Percentiles rank a stretch among this genome's conserved stretches.
Evolutionary conservation across 345 rosid genomes (phyloP).

Genomic region (Turritis glabra): DNA sequence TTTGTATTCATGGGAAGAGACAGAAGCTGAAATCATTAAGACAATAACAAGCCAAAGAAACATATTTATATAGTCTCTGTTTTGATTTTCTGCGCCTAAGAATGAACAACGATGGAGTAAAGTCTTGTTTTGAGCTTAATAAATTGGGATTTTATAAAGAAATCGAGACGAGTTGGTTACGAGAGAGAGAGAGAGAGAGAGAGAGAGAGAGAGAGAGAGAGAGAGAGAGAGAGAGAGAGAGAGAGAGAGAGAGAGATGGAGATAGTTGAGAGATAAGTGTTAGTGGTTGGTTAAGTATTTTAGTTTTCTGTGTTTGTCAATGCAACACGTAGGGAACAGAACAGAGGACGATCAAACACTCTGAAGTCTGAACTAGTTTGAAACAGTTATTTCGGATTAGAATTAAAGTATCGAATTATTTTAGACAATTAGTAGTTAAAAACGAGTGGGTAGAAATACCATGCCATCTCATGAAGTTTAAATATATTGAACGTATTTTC

Average conservation of each 20-base stretch:
- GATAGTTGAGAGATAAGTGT: slow-evolving; percentile 2
- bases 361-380: background rate
- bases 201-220: background rate
- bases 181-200: background rate
- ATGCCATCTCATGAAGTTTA: no score
- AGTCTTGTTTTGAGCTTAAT: no score
- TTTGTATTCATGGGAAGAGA: slow-evolving; percentile 13
- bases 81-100: background rate
- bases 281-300: background rate
- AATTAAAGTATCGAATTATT: no score
- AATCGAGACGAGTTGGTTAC: background rate
- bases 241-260: background rate
- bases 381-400: no score
- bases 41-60: slow-evolving; percentile 3
- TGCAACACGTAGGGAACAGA: background rate
- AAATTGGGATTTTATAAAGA: slow-evolving; percentile 2
- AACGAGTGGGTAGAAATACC: no score
- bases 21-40: background rate
- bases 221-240: background rate
- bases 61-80: background rate
- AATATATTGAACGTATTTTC: no score
- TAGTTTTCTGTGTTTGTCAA: background rate
- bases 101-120: background rate
- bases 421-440: no score
- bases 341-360: background rate